A percentile compares a stretch with the other conserved stretches of the same genome.
Evolutionary conservation across 202 grass and related monocot genomes (phyloP).

Genomic region (Panicum virgatum): DNA sequence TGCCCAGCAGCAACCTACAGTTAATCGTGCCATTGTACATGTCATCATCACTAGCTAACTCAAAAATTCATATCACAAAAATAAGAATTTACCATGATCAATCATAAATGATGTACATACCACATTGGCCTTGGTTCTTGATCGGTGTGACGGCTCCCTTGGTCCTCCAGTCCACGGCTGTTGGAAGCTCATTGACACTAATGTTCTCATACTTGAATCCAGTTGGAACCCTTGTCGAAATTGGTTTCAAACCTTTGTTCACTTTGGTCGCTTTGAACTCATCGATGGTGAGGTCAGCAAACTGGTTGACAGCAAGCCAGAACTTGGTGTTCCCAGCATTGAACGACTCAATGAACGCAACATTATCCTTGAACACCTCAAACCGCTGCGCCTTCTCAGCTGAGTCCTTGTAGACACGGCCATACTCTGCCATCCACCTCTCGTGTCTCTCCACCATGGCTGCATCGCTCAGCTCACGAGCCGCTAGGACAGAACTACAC

Average conservation of each 20-base stretch:
- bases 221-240: not conserved
- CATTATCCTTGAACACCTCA: slow-evolving; percentile 49
- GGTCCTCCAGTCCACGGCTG: slow-evolving; percentile 24
- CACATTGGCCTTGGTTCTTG: slow-evolving; percentile 34
- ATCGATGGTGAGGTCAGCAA: slow-evolving; percentile 39
- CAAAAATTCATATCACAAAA: not conserved
- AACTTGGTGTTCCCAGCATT: slow-evolving; percentile 34
- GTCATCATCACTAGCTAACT: not conserved
- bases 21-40: not conserved
- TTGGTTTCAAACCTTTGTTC: not conserved
- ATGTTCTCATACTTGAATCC: slow-evolving; percentile 4
- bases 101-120: not conserved
- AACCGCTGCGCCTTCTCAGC: slow-evolving; percentile 40
- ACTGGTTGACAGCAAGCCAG: slow-evolving; percentile 37
- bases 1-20: not conserved
- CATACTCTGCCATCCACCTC: slow-evolving; percentile 42
- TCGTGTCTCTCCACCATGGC: slow-evolving; percentile 28
- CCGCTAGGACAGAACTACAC: not conserved
- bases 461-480: slow-evolving; percentile 14
- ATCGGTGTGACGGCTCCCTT: slow-evolving; percentile 18
- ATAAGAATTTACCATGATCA: not conserved
- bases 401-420: slow-evolving; percentile 34
- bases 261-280: slow-evolving; percentile 33
- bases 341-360: slow-evolving; percentile 43
- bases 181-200: not conserved